Evolutionary conservation across 2,329 filamentous ascomycete genomes (phyloP), one percentile per base, ranked within the genome.

Genomic region (Scedosporium apiospermum): DNA sequence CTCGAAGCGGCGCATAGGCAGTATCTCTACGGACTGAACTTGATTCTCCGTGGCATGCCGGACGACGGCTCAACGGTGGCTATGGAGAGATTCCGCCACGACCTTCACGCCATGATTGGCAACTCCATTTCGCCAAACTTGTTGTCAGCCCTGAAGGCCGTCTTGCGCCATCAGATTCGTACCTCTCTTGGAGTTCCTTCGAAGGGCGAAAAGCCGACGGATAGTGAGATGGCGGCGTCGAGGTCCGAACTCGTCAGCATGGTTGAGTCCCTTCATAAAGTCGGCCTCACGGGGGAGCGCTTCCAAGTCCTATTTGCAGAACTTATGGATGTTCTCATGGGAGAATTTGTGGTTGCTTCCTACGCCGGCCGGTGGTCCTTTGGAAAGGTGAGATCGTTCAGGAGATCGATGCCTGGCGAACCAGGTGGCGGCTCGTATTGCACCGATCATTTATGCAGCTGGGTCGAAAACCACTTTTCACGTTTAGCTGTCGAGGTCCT

Each of bases 291-390:
- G 1, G 88, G 87, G 27, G 86, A 89, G 68, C 79, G 77, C 58
- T 89, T 89, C 60, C 87, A 91, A 69, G 81, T 88, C 34, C 77
- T 89, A 42, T 88, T 91, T 68, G 89, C 88, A 16, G 85, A 88
- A 71, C 80, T 88, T 27, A 87, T 91, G 79, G 82, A 91, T 69
- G 75, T 76, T 42, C 78, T 87, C 64, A 85, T 92, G 78, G 80
- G 80, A 53, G 76, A 81, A 12, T 88, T 87, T 67, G 82, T 92
- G 49, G 76, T 76, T 46, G 77, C 79, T 58, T 82, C 82, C 6
- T 91, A 86, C 69, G 78, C 84, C 63, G 83, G 87, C 2, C 79
- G 86, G 58, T 92, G 89, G 85, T 69, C 63, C 9, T 65, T 65
- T 30, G 55, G 68, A n/a, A 64, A 69, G 4, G 67, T 68, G n/a